Evolutionary conservation across 257 asterid genomes (phyloP), one percentile per base, ranked within the genome.

Genomic region (Anisodus acutangulus): DNA sequence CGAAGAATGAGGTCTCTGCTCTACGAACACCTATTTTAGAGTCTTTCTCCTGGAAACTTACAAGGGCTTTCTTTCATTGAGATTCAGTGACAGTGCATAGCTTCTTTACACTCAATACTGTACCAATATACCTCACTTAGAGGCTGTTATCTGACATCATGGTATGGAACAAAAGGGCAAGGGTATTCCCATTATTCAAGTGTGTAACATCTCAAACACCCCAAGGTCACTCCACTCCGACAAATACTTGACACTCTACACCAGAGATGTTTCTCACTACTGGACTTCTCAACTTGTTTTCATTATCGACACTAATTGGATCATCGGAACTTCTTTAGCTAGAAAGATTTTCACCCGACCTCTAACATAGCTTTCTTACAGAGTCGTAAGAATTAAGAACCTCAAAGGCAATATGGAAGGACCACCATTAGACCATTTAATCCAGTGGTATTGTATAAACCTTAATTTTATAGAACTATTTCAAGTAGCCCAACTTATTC

Each of bases 181-280:
- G 64, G 53, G 31, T 7, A 3, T 69, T 69, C 53, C 78, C 5
- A 3, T 12, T 39, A 4, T 43, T 70, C 57, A 17, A 43, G 35
- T 31, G 35, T 31, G 79, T 70, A 15, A 55, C 19, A 70, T 17
- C 79, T 70, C 55, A 43, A 70, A 70, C 55, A 2, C 79, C 79
- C 41, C 79, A 43, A 9, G 35, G 37, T 70, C 57, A 70, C 35
- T 8, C 55, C 79, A 70, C 37, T 12, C 8, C 79, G 43, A 70
- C 8, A 43, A 70, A 70, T 16, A 70, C 31, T 8, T 3, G 79
- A 17, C 13, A 35, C 7, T 68, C 55, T 51, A 53, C 78, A n/a
- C 57, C 17, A 43, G 79, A 43, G 35, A 45, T n/a, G 79, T 71
- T 71, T 9, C 79, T n/a, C 57, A 43, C 1, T 0, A 41, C 31